Base-by-base conservation (phyloP, 2,329 filamentous ascomycete genomes). In the Aspergillus nomiae region DNA sequence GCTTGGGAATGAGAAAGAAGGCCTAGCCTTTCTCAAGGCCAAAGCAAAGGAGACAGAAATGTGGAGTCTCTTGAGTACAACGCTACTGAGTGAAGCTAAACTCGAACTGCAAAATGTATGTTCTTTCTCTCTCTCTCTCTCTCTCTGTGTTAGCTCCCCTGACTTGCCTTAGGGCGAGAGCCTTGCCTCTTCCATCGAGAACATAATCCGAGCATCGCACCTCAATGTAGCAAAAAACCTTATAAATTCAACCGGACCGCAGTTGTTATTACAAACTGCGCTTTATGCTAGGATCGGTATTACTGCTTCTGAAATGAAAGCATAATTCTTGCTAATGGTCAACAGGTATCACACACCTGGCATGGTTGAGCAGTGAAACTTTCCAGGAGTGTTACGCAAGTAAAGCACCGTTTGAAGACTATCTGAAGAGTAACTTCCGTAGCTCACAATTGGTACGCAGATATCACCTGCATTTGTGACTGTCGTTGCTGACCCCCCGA, bases 21-120 rank as follows among this genome's bases (percentile, higher is more conserved):
- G 89, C 1, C 84, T 97, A 8, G 85, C 88, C 0, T 97, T 95
- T 70, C 84, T 98, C 45, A 92, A 94, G 67, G 86, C 89, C 19
- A 95, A 95, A 75, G 91, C 94, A 2, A 93, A 89, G 72, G 94
- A 97, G 73, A 87, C 88, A 0, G 91, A 92, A 60, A 94, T 95
- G 87, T 95, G 92, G 87, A 88, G 89, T 58, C 81, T 97, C 3
- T 88, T 94, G 80, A 92, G 91, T 73, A 93, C 92, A 2, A 91
- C 92, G 1, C 81, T 97, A 16, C 83, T 97, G 59, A 93, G 90
- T 69, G 94, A 98, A 77, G 92, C 93, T 3, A 96, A 94, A 74
- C 81, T 96, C 48, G 87, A 87, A 24, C 83, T 97, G 61, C 85
- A 87, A 59, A 90, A 89, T 71, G 92, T 92, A 78, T 85, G 89